Base-by-base conservation (phyloP, 768 basidiomycete species). In the Gloeostereum incarnatum region DNA sequence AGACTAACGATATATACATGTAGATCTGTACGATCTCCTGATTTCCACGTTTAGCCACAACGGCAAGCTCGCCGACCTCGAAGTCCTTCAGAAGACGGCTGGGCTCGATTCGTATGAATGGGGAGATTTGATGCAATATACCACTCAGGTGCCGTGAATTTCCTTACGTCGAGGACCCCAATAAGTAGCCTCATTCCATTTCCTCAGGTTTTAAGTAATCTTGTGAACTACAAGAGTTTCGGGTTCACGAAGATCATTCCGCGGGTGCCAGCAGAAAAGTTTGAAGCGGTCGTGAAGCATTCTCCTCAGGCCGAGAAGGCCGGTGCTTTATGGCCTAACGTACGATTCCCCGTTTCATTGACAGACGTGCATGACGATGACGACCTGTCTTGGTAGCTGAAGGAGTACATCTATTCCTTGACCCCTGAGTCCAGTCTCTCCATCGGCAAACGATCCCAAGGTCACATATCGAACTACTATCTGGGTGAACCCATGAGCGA, bases 231-330 rank as follows among this genome's bases (percentile, higher is more conserved):
- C 60, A 85, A 75, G 54, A 72, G 68, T 2, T 92, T 92, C 45
- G 89, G 89, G 1, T 84, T 82, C 51, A 85, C 83, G 30, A 92
- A 93, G 62, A 82, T 93, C 47, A 53, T 89, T 34, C 88, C 90
- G 16, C 80, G 90, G 16, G 49, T 85, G 32, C 49, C 74, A 2
- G 49, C 66, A 17, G 67, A 62, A 11, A 77, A 73, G 48, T 89
- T 93, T 50, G 71, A 68, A 27, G 65, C 63, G 5, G 74, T 83
- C 23, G 65, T 90, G 13, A 56, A 63, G 14, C 62, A 66, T 5
- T 87, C 83, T n/a, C 60, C 62, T 7, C 81, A 81, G 44, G 66
- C 70, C 3, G 49, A 66, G 1, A 63, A 71, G 34, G 78, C 81
- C 1, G 37, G 68, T 13, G 53, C 68, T 0, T 59, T 90, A 3